Conservation (phyloP, 371 early-diverging fungal genomes). For the Mortierella sp. region DNA sequence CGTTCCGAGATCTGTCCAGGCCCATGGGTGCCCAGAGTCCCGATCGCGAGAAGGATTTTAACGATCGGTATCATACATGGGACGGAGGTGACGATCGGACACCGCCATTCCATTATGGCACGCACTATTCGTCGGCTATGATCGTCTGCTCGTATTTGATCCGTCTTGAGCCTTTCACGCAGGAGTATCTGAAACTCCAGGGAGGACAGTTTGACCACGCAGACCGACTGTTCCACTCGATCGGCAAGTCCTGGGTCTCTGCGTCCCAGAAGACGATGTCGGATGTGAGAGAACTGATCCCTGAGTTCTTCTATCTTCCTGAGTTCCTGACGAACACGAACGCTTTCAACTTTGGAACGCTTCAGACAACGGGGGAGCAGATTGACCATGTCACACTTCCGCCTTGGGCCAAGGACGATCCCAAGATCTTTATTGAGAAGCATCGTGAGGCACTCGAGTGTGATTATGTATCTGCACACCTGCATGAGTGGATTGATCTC, state of each 20-base stretch:
- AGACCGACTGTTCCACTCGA: conserved; percentile 73
- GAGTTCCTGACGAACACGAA: conserved; percentile 88
- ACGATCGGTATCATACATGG: conserved; percentile 62
- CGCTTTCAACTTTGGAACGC: conserved; percentile 82
- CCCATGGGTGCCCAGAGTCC: conserved; percentile 89
- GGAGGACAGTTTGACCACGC: conserved; percentile 93
- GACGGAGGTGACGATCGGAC: conserved; percentile 73
- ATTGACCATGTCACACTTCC: conserved; percentile 84
- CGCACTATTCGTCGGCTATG: conserved; percentile 92
- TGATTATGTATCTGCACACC: conserved; percentile 85
- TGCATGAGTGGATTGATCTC: conserved; percentile 93
- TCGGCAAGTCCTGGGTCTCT: conserved; percentile 75
- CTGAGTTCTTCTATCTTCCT: conserved; percentile 91
- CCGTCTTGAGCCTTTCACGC: conserved; percentile 88
- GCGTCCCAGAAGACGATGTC: conserved; percentile 81
- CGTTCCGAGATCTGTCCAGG: conserved; percentile 85
- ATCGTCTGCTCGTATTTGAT: conserved; percentile 87
- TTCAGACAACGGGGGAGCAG: conserved; percentile 78
- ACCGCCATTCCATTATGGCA: conserved; percentile 89
- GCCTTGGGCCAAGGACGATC: conserved; percentile 88
- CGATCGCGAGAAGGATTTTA: conserved; percentile 67
- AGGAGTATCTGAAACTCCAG: conserved; percentile 80
- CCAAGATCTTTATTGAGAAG: conserved; percentile 87
- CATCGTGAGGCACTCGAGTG: conserved; percentile 94
- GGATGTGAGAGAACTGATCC: conserved; percentile 90